Evolutionary conservation across 345 rosid species (phyloP).

Genomic region (Ceriops zippeliana): DNA sequence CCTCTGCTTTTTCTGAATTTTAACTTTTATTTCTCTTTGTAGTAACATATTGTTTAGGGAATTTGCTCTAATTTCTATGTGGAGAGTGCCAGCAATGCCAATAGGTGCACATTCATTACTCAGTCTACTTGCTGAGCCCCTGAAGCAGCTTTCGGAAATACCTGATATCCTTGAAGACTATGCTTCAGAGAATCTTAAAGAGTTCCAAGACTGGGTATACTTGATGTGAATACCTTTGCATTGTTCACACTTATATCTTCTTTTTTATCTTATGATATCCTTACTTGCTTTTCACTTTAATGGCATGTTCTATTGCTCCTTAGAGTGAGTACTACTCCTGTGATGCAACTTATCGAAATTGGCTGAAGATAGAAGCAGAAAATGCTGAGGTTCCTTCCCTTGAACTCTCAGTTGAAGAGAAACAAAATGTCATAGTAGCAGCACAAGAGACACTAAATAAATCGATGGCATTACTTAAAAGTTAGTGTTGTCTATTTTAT

Average conservation of each 20-base stretch:
- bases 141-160: slow-evolving; percentile 85
- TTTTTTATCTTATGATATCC: slow-evolving; percentile 9
- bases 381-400: slow-evolving; percentile 60
- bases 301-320: slow-evolving; percentile 12
- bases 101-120: slow-evolving; percentile 90
- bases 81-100: slow-evolving; percentile 98
- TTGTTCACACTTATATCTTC: slow-evolving; percentile 4
- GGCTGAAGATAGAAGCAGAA: slow-evolving; percentile 82
- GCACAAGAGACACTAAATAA: slow-evolving; percentile 66
- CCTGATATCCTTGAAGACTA: slow-evolving; percentile 53
- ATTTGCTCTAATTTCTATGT: slow-evolving; percentile 92
- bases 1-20: slow-evolving; percentile 1
- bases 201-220: slow-evolving; percentile 93
- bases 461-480: slow-evolving; percentile 56
- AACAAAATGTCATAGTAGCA: slow-evolving; percentile 51
- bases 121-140: slow-evolving; percentile 95
- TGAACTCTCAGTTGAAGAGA: slow-evolving; percentile 79
- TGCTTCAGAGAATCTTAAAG: slow-evolving; percentile 73
- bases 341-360: slow-evolving; percentile 91
- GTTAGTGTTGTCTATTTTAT: slow-evolving; percentile 42
- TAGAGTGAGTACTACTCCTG: slow-evolving; percentile 92
- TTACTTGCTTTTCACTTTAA: neutral
- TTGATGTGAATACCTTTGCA: slow-evolving; percentile 3
- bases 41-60: slow-evolving; percentile 95
- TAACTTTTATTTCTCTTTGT: slow-evolving; percentile 20